Percentiles rank a stretch among this genome's conserved stretches.
phyloP scores from a whole-genome alignment of 2,329 filamentous ascomycete genomes.

The Neonectria neomacrospora region DNA sequence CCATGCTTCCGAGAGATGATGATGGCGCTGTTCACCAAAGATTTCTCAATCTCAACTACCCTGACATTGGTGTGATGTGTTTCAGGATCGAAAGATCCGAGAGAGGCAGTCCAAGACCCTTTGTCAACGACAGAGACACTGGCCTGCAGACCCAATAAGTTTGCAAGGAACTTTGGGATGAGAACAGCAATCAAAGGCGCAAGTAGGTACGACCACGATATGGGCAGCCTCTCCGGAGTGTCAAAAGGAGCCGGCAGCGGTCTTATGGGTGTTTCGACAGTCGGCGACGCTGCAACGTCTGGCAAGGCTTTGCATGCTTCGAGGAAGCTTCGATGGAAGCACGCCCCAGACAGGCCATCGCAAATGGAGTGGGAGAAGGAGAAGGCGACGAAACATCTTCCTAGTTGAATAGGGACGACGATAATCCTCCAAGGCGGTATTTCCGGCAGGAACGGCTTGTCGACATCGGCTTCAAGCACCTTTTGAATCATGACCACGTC shows the following conservation, averaged over 20 bases:
- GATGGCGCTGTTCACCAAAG: slow-evolving; percentile 22
- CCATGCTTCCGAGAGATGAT: slow-evolving; percentile 28
- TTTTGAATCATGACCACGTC: slow-evolving; percentile 22
- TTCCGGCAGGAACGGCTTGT: slow-evolving; percentile 29
- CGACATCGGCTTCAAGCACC: slow-evolving; percentile 27
- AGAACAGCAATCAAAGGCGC: slow-evolving; percentile 30
- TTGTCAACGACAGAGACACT: slow-evolving; percentile 26
- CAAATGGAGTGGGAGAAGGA: slow-evolving; percentile 41
- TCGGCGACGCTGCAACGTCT: neutral
- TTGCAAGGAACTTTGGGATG: slow-evolving; percentile 33
- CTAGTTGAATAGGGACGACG: slow-evolving; percentile 23
- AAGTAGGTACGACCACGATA: slow-evolving; percentile 42
- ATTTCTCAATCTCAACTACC: slow-evolving; percentile 28
- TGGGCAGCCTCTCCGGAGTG: slow-evolving; percentile 35
- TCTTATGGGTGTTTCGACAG: slow-evolving; percentile 15
- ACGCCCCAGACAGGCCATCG: slow-evolving; percentile 35
- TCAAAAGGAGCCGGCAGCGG: slow-evolving; percentile 37
- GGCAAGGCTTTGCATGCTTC: slow-evolving; percentile 13
- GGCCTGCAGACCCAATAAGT: slow-evolving; percentile 30
- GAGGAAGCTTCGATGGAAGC: slow-evolving; percentile 40
- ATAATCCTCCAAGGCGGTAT: slow-evolving; percentile 41
- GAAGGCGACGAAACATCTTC: slow-evolving; percentile 37
- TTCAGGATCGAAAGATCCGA: slow-evolving; percentile 28
- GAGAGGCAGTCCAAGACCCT: slow-evolving; percentile 35
- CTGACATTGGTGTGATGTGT: slow-evolving; percentile 31